Conservation (phyloP, 2,329 filamentous ascomycete genomes). For the Colletotrichum liriopes region DNA sequence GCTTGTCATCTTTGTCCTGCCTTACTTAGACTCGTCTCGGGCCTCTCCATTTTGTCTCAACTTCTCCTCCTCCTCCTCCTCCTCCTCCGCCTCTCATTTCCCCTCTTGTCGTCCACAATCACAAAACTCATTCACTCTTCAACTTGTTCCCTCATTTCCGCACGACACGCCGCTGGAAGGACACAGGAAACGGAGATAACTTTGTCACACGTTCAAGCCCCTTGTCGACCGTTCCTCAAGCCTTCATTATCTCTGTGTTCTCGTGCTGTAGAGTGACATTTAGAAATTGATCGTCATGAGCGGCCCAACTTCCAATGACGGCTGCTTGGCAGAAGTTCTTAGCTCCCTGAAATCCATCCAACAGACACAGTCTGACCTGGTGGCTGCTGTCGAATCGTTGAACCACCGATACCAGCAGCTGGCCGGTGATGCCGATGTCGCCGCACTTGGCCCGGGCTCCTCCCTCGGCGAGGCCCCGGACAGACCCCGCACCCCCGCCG, state of each 20-base stretch:
- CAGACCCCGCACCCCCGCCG: slow-evolving; percentile 39
- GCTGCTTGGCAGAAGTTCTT: slow-evolving; percentile 54
- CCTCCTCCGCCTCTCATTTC: slow-evolving; percentile 3
- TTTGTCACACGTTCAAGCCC: neutral
- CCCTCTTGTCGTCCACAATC: neutral
- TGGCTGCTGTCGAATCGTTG: slow-evolving; percentile 59
- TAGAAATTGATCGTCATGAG: slow-evolving; percentile 32
- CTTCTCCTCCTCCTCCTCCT: neutral
- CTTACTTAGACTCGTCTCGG: slow-evolving; percentile 19
- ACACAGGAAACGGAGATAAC: neutral
- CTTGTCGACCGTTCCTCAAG: neutral
- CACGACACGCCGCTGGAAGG: neutral
- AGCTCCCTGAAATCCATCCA: slow-evolving; percentile 55
- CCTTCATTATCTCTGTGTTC: neutral
- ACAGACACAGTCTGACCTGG: slow-evolving; percentile 58
- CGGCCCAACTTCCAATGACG: slow-evolving; percentile 22
- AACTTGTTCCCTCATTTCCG: neutral
- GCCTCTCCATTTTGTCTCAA: slow-evolving; percentile 1
- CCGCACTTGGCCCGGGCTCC: slow-evolving; percentile 23
- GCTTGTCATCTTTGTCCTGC: neutral
- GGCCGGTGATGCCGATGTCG: slow-evolving; percentile 23
- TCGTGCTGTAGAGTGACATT: slow-evolving; percentile 8
- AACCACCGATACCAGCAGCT: slow-evolving; percentile 48
- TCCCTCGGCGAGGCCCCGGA: slow-evolving; percentile 15
- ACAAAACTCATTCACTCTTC: neutral